phyloP scores from a whole-genome alignment of 139 green algal genomes.

The Chlorella sp. region DNA sequence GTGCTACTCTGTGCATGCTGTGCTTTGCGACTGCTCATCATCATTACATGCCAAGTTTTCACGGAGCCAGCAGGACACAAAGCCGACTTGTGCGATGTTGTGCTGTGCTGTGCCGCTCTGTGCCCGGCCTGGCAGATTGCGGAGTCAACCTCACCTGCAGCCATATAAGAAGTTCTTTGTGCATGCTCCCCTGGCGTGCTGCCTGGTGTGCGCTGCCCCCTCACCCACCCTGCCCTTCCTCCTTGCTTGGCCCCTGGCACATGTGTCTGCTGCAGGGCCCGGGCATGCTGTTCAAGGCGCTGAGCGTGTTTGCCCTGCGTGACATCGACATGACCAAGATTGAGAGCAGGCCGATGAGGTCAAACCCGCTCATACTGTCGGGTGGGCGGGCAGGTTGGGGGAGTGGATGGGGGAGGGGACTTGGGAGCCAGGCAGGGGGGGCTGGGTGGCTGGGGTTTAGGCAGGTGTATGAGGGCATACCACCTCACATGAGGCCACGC shows the following conservation, averaged over 20 bases:
- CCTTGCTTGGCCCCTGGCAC: neutral
- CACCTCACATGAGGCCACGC: neutral
- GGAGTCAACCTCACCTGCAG: no score
- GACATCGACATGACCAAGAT: conserved; percentile 99
- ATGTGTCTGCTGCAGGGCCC: conserved; percentile 60
- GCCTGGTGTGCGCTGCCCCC: neutral
- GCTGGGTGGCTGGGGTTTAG: neutral
- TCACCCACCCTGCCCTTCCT: neutral
- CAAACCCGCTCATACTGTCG: conserved; percentile 43
- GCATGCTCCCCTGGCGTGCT: no score
- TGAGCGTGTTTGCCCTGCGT: conserved; percentile 95
- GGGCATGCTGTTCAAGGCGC: conserved; percentile 96
- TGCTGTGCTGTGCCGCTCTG: no score
- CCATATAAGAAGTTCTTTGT: no score
- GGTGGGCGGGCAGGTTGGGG: neutral
- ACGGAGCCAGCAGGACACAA: no score
- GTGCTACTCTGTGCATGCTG: no score
- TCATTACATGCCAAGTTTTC: neutral
- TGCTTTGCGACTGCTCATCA: neutral
- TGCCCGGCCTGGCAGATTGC: no score
- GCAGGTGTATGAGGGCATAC: neutral
- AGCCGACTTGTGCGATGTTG: no score
- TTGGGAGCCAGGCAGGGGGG: neutral
- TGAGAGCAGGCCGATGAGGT: conserved; percentile 89
- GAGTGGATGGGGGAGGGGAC: neutral